Evolutionary conservation across 2,329 filamentous ascomycete genomes (phyloP).

Genomic region (Verticillium nonalfalfae): DNA sequence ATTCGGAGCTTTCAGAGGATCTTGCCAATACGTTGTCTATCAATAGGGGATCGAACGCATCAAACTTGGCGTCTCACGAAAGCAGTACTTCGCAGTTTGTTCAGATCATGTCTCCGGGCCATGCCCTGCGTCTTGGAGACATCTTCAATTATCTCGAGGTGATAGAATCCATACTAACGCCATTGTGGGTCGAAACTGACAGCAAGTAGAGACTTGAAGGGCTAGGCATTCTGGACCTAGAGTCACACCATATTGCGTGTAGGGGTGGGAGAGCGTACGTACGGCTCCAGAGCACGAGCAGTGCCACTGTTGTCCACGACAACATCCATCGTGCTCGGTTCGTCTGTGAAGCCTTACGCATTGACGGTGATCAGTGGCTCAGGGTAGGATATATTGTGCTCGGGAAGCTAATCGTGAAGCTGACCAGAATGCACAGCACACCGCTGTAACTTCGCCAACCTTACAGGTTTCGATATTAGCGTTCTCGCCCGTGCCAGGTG

Average conservation of each 20-base stretch:
- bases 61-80: neutral
- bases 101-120: slow-evolving; percentile 1
- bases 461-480: neutral
- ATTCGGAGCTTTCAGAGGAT: neutral
- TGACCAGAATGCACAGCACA: neutral
- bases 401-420: neutral
- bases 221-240: slow-evolving; percentile 26
- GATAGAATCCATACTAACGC: slow-evolving; percentile 12
- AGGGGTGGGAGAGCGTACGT: slow-evolving; percentile 39
- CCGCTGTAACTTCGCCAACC: neutral
- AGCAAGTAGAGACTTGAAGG: slow-evolving; percentile 11
- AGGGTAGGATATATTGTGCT: slow-evolving; percentile 19
- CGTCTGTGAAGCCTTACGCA: slow-evolving; percentile 39
- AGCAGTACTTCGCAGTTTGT: neutral
- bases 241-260: slow-evolving; percentile 24
- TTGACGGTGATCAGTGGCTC: slow-evolving; percentile 37
- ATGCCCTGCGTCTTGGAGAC: slow-evolving; percentile 21
- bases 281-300: slow-evolving; percentile 54
- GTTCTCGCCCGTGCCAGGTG: neutral
- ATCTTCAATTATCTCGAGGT: slow-evolving; percentile 40
- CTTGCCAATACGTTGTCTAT: neutral
- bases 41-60: neutral
- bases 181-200: neutral
- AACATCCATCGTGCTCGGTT: slow-evolving; percentile 35
- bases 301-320: slow-evolving; percentile 44